phyloP scores from a whole-genome alignment of 257 asterid species.

The Nicotiana noctiflora region DNA sequence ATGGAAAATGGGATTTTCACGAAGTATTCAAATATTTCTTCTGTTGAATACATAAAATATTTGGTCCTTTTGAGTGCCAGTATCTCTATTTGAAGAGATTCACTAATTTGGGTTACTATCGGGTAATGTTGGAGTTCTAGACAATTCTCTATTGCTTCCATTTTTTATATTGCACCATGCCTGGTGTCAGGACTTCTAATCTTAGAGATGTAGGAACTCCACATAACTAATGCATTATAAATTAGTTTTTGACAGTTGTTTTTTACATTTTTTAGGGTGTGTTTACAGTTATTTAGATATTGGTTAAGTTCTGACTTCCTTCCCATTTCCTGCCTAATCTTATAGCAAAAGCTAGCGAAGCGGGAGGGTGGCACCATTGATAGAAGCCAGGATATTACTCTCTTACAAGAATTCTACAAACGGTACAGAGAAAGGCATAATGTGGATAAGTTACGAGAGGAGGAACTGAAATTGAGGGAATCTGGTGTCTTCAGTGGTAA shows the following conservation, averaged over 20 bases:
- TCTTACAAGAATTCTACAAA: constrained; percentile 77
- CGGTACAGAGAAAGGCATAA: constrained; percentile 63
- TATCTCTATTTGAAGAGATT: background rate
- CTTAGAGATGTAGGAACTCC: constrained; percentile 5
- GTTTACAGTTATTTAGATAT: background rate
- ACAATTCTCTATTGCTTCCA: constrained; percentile 1
- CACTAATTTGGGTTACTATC: background rate
- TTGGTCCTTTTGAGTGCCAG: background rate
- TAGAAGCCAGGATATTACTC: constrained; percentile 84
- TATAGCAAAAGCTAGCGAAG: constrained; percentile 93
- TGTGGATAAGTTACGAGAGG: constrained; percentile 81
- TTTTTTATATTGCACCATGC: background rate
- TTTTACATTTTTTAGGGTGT: background rate
- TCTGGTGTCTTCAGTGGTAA: constrained; percentile 85
- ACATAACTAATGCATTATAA: background rate
- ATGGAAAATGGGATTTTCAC: background rate
- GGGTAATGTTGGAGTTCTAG: background rate
- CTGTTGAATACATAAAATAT: background rate
- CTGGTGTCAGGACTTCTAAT: background rate
- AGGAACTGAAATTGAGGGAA: constrained; percentile 85
- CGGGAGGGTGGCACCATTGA: constrained; percentile 87
- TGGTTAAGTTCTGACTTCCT: background rate
- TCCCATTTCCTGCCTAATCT: constrained; percentile 11
- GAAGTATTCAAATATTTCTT: background rate
- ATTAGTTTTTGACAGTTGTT: background rate